Conservation (phyloP, 306 rosid species). For the Dalbergia cochinchinensis region DNA sequence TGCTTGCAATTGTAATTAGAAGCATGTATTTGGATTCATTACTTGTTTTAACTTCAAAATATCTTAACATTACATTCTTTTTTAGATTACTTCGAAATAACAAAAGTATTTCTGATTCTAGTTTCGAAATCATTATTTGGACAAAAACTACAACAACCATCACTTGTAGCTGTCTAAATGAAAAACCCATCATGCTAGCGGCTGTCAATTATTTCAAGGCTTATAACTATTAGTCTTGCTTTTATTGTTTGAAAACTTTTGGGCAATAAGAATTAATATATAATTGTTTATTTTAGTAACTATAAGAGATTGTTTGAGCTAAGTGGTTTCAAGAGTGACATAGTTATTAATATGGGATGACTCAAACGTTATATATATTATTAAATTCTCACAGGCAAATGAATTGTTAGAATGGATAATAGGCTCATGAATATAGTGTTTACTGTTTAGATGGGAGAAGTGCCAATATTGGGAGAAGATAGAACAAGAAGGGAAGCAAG, state of each 20-base stretch:
- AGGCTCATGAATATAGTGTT: neutral
- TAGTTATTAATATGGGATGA: neutral
- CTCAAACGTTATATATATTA: neutral
- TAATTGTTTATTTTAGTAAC: neutral
- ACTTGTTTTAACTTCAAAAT: too few species aligned
- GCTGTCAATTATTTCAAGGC: neutral
- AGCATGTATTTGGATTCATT: too few species aligned
- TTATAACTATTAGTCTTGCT: slow-evolving; percentile 8
- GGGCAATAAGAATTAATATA: neutral
- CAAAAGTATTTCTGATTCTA: too few species aligned
- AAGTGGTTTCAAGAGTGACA: neutral
- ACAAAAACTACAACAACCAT: too few species aligned
- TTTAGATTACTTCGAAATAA: too few species aligned
- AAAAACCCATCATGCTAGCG: too few species aligned
- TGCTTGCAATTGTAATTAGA: too few species aligned
- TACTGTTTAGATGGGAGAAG: slow-evolving; percentile 74
- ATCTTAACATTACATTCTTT: too few species aligned
- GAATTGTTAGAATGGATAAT: slow-evolving; percentile 1
- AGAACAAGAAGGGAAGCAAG: slow-evolving; percentile 80
- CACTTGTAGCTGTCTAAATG: too few species aligned
- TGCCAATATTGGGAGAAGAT: slow-evolving; percentile 77
- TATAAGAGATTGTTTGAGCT: neutral
- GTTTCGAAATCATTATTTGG: too few species aligned
- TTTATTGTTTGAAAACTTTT: neutral
- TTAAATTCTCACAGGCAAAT: neutral